Evolutionary conservation across 495 filamentous ascomycete species (phyloP), one percentile per base, ranked within the genome.

Genomic region (Physcia stellaris): DNA sequence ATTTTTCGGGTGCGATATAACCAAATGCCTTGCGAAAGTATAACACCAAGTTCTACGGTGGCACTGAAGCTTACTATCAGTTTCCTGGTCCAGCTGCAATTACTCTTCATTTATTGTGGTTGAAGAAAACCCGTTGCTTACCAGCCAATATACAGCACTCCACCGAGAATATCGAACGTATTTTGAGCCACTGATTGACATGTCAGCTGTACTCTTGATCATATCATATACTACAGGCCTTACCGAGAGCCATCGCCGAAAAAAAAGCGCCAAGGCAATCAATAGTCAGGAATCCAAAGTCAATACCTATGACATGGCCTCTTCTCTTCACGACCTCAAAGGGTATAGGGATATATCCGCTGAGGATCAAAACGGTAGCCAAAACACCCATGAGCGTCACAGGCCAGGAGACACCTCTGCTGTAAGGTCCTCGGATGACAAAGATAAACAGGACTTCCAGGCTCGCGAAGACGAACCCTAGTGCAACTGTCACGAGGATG

Each of bases 211-310:
- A 9, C 2, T 12, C 3, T 21, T 27, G 23, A 9, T 23, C 18
- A 22, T 28, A 32, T n/a, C 18, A 6, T 17, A 24, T 18, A 38
- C 32, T 29, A 9, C 16, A 10, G 5, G 11, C 37, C 63, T 21
- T 60, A 71, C 75, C 76, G 9, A 86, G 60, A 3, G 79, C 78
- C 60, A 85, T 70, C 3, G 85, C 63, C 0, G 79, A 83, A 54
- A 86, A 84, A 42, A 86, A 67, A 0, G 80, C 83, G 0, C 83
- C 83, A 0, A 68, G 50, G 50, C 68, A 81, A 49, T 88, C 83
- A 43, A 85, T 73, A 0, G 62, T 60, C 4, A 88, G 57, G 41
- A 88, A 88, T 0, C 73, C 52, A 55, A 70, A 75, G 40, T 67
- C 68, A 69, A 86, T 75, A 1, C 81, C 81, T 24, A 81, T 62